Evolutionary conservation across 768 basidiomycete genomes (phyloP), one percentile per base, ranked within the genome.

Genomic region (Psilocybe azurescens): DNA sequence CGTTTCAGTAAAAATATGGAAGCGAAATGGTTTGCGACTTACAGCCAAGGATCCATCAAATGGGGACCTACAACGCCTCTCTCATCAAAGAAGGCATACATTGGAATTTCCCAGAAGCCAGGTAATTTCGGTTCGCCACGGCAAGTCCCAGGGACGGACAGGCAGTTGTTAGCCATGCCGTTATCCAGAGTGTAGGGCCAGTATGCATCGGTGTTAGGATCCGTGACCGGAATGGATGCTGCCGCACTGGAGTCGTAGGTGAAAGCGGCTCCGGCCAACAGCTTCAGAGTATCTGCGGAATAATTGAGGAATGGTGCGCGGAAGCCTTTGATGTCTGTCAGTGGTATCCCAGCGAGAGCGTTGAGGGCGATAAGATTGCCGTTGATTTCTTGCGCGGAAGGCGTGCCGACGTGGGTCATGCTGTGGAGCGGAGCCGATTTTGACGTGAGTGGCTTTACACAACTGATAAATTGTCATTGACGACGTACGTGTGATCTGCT

Each of bases 21-120:
- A 20, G 29, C 8, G 38, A 28, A 29, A n/a, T 5, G 24, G 56
- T 32, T 46, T 44, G 41, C 14, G 10, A 78, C 86, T 79, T 60
- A 89, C 85, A 93, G 77, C 89, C 90, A 93, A 51, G 91, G 90
- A 69, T 93, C 92, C 91, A 93, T 93, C 66, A 93, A 76, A 77
- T 93, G 90, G 14, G 79, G 73, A 0, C 89, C 89, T 6, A 64
- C 74, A 8, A 73, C 77, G 4, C 89, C 89, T 10, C 75, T 72
- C 9, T 81, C 61, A 70, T 91, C 90, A 64, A 93, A 92, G 73
- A 86, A 83, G 0, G 87, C 87, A 72, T 91, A 91, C 91, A 93
- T 92, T 1, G 92, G 92, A 56, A 92, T 81, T 74, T 93, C 90
- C 92, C 92, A 94, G 69, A 94, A 82, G 4, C 92, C 91, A 20